phyloP scores from a whole-genome alignment of 176 grass and related monocot genomes.

The Hyparrhenia diplandra region DNA sequence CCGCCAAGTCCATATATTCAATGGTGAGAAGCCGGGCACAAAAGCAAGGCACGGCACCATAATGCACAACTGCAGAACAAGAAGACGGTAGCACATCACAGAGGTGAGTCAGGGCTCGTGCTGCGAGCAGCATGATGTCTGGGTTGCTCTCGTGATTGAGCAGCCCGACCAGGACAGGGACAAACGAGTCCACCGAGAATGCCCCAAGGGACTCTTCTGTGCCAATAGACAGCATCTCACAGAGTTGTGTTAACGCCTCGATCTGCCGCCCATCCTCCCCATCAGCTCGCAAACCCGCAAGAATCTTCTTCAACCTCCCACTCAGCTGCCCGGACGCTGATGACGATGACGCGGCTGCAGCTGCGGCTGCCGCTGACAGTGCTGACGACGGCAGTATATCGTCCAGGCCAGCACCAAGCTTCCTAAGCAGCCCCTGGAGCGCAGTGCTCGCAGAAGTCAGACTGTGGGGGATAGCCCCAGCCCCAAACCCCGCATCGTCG shows the following conservation, averaged over 20 bases:
- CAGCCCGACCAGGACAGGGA: constrained; percentile 70
- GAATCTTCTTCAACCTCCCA: constrained; percentile 62
- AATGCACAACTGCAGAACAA: constrained; percentile 82
- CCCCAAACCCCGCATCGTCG: constrained; percentile 46
- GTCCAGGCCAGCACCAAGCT: constrained; percentile 75
- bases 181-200: constrained; percentile 73
- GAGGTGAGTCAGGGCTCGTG: constrained; percentile 69
- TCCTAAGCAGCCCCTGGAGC: constrained; percentile 73
- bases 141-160: constrained; percentile 78
- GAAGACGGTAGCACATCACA: constrained; percentile 74
- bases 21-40: constrained; percentile 85
- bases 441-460: constrained; percentile 70
- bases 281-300: constrained; percentile 59
- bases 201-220: constrained; percentile 68
- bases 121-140: constrained; percentile 85
- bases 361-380: constrained; percentile 31
- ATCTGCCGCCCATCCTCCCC: constrained; percentile 68
- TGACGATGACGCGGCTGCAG: constrained; percentile 28
- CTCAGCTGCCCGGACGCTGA: constrained; percentile 38
- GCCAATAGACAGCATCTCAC: constrained; percentile 83
- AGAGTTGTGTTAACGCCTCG: constrained; percentile 71
- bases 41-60: constrained; percentile 78
- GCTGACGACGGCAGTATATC: constrained; percentile 64
- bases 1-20: constrained; percentile 90
- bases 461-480: constrained; percentile 62